Conservation (phyloP, 2,329 filamentous ascomycete genomes). For the Rhynchosporium secalis region DNA sequence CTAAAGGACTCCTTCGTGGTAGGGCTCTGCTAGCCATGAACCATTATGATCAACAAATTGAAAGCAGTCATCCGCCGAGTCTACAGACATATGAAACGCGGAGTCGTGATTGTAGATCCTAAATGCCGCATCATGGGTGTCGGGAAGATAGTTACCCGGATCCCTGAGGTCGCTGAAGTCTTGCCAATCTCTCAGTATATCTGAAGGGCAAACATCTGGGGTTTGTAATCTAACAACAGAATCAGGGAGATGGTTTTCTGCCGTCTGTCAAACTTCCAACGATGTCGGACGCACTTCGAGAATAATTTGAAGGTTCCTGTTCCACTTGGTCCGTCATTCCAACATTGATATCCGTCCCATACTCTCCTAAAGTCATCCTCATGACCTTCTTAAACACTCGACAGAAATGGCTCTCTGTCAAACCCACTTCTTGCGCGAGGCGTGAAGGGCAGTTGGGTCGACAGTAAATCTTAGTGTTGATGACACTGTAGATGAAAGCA, state of each 20-base stretch:
- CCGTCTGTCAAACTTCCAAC: not conserved
- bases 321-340: not conserved
- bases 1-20: not conserved
- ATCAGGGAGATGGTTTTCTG: too few species aligned
- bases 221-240: not conserved
- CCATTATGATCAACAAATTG: conserved; percentile 9
- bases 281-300: not conserved
- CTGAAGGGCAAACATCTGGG: too few species aligned
- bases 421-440: conserved; percentile 53
- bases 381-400: conserved; percentile 57
- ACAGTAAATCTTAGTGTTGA: conserved; percentile 55
- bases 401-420: conserved; percentile 60
- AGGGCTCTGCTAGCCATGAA: not conserved
- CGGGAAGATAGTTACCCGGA: not conserved
- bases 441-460: conserved; percentile 61
- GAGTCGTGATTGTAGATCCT: not conserved
- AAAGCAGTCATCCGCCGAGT: conserved; percentile 1
- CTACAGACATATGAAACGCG: not conserved
- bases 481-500: conserved; percentile 52
- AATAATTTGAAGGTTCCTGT: not conserved
- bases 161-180: not conserved
- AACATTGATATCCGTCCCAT: conserved; percentile 11
- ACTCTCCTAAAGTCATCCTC: conserved; percentile 46
- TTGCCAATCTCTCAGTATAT: not conserved
- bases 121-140: not conserved